Conservation (phyloP, 176 grass and related monocot genomes). For the Zoysia pacifica region DNA sequence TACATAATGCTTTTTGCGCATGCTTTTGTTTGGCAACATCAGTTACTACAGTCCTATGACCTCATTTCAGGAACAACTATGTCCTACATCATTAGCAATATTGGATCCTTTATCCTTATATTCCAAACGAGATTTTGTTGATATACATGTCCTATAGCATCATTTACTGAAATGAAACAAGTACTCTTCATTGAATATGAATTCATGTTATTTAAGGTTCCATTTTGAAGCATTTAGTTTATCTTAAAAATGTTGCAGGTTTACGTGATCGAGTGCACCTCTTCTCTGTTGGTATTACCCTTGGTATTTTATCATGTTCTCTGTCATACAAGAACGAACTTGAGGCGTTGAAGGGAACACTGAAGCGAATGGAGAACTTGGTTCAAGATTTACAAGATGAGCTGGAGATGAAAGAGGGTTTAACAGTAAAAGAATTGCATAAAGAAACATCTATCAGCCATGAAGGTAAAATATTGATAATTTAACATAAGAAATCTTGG, state of each 20-base stretch:
- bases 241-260: constrained; percentile 48
- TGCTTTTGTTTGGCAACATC: constrained; percentile 6
- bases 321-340: constrained; percentile 77
- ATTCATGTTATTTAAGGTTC: background rate
- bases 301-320: constrained; percentile 69
- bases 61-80: constrained; percentile 22
- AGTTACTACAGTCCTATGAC: background rate
- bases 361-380: constrained; percentile 77
- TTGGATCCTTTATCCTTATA: background rate
- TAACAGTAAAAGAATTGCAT: constrained; percentile 78
- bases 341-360: constrained; percentile 59
- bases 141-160: background rate
- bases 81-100: background rate
- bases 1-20: background rate
- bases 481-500: background rate
- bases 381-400: constrained; percentile 98
- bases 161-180: constrained; percentile 26
- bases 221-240: constrained; percentile 9
- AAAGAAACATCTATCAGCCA: constrained; percentile 43
- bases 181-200: constrained; percentile 2
- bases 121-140: background rate
- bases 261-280: constrained; percentile 54
- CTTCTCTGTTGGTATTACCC: constrained; percentile 62
- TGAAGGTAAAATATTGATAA: constrained; percentile 35
- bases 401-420: constrained; percentile 83